phyloP scores from a whole-genome alignment of 2,329 filamentous ascomycete species.

The Alternaria angustiovoidea region DNA sequence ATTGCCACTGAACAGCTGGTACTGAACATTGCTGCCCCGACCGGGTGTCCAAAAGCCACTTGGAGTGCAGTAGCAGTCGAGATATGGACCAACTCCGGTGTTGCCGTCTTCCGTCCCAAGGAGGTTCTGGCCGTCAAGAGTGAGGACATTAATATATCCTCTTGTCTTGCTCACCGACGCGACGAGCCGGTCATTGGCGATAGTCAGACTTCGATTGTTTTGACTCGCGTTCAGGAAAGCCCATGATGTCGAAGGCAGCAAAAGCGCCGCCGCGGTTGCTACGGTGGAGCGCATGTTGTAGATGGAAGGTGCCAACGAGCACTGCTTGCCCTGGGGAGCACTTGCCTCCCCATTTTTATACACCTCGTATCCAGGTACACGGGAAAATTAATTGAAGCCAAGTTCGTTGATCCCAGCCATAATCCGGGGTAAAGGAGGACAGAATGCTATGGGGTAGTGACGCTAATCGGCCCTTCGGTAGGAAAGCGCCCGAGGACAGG shows the following conservation, averaged over 20 bases:
- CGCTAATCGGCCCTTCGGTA: conserved; percentile 26
- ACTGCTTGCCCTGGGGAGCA: conserved; percentile 1
- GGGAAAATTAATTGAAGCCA: conserved; percentile 28
- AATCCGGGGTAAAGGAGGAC: conserved; percentile 29
- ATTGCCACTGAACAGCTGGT: conserved; percentile 61
- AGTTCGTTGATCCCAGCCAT: conserved; percentile 14
- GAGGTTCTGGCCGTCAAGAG: conserved; percentile 55
- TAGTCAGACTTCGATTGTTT: conserved; percentile 40
- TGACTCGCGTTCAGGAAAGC: conserved; percentile 29
- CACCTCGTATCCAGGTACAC: conserved; percentile 12
- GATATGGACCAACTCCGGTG: conserved; percentile 53
- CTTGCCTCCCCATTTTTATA: conserved; percentile 19
- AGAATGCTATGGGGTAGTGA: conserved; percentile 14
- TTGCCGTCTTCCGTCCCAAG: conserved; percentile 30
- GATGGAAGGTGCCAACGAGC: neutral
- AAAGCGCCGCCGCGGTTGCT: conserved; percentile 13
- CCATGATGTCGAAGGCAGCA: conserved; percentile 22
- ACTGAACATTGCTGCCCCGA: conserved; percentile 53
- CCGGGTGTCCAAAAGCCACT: conserved; percentile 68
- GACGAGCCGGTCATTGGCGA: conserved; percentile 57
- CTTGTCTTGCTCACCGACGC: conserved; percentile 55
- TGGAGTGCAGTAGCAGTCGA: conserved; percentile 53
- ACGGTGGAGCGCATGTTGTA: conserved; percentile 24
- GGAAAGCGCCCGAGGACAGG: conserved; percentile 23
- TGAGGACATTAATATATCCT: conserved; percentile 54